Percentiles rank a stretch among this genome's conserved stretches.
phyloP scores from a whole-genome alignment of 352 stramenopile genomes.

The Phytopythium ostracodes region DNA sequence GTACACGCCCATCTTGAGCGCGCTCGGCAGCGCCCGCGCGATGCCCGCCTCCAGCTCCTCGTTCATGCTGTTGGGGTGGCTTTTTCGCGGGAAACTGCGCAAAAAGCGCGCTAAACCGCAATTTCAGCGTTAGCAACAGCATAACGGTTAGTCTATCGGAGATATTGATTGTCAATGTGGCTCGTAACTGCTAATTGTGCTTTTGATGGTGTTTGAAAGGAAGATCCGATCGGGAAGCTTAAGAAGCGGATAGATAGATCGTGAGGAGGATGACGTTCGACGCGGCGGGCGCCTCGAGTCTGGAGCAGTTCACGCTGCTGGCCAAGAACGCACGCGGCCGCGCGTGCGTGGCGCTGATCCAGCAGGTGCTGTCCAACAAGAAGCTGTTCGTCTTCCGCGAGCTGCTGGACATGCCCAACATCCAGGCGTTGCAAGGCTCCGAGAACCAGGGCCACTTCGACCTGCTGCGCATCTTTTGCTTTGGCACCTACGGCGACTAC shows the following conservation, averaged over 20 bases:
- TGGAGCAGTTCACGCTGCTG: conserved; percentile 93
- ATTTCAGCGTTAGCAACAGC: too few relatives aligned
- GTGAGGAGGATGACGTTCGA: conserved; percentile 56
- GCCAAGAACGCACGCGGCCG: conserved; percentile 87
- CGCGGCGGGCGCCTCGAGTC: conserved; percentile 49
- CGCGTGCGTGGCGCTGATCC: conserved; percentile 90
- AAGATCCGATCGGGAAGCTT: background rate
- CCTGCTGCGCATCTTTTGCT: conserved; percentile 89
- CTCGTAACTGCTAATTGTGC: too few relatives aligned
- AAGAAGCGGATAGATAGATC: background rate
- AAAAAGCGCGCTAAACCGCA: background rate
- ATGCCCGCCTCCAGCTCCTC: conserved; percentile 57
- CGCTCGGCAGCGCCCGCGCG: conserved; percentile 51
- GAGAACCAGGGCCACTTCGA: conserved; percentile 77
- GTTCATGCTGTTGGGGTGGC: conserved; percentile 26
- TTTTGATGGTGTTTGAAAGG: background rate
- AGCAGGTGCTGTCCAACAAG: conserved; percentile 90
- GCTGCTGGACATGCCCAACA: conserved; percentile 89
- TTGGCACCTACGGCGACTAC: conserved; percentile 87
- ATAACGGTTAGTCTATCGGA: too few relatives aligned
- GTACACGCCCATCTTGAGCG: conserved; percentile 76
- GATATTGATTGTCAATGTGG: too few relatives aligned
- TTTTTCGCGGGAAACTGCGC: conserved; percentile 8
- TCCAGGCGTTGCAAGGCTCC: conserved; percentile 73
- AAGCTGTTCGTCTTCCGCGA: conserved; percentile 93